These are phyloP conservation scores for Fusarium sacchari DNA, from an alignment of 2,329 filamentous ascomycete genomes.

Conservation along the genomic window DNA sequence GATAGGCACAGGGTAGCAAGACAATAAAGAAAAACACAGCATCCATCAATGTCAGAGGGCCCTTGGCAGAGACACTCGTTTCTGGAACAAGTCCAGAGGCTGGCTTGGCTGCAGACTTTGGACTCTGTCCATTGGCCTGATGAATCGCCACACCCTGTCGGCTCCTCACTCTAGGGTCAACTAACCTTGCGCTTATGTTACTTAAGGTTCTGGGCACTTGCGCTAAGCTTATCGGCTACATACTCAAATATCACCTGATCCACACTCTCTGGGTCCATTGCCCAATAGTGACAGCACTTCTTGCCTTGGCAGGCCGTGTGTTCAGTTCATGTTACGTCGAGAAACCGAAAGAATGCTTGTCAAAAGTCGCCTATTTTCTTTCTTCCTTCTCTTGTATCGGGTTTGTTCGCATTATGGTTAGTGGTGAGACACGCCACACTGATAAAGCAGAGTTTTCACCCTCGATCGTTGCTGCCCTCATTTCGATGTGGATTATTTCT, in stretches of 20 bases:
- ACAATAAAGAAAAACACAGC: not conserved
- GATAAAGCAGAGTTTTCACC: not conserved
- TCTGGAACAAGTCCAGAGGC: constrained; percentile 30
- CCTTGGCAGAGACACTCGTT: constrained; percentile 15
- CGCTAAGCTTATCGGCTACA: constrained; percentile 39
- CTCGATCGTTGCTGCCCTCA: not conserved
- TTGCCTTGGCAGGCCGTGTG: constrained; percentile 15
- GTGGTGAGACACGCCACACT: constrained; percentile 7
- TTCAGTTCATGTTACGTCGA: constrained; percentile 4
- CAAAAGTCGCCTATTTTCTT: constrained; percentile 2
- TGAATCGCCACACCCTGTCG: constrained; percentile 9
- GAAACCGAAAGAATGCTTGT: not conserved
- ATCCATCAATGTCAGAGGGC: not conserved
- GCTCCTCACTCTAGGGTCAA: constrained; percentile 6
- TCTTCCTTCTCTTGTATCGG: not conserved
- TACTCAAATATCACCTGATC: constrained; percentile 15
- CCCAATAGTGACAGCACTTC: constrained; percentile 18
- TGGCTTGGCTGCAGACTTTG: constrained; percentile 18
- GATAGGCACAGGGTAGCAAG: not conserved
- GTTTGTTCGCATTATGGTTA: not conserved
- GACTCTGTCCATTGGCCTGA: constrained; percentile 10
- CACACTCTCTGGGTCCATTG: constrained; percentile 1
- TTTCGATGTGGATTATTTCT: not conserved
- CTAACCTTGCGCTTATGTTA: constrained; percentile 37
- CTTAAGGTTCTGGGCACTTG: constrained; percentile 39